These are phyloP conservation scores for Rhodocollybia butyracea DNA, from an alignment of 768 basidiomycete species.

Conservation along the genomic window DNA sequence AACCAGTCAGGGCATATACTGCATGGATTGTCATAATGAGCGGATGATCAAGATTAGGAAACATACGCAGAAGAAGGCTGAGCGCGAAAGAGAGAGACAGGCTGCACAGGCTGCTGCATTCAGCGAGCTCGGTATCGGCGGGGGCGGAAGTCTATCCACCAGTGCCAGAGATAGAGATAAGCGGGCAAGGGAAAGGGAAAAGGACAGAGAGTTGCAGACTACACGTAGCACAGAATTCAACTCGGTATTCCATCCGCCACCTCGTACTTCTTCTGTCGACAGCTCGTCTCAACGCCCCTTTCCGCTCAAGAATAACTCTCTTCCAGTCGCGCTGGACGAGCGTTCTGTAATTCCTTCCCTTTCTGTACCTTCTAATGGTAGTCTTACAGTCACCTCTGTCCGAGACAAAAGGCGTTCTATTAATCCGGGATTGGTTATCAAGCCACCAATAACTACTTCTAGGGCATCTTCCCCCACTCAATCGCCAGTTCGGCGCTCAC, in stretches of 20 bases:
- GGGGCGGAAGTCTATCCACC: constrained; percentile 10
- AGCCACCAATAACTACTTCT: constrained; percentile 21
- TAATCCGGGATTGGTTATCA: constrained; percentile 41
- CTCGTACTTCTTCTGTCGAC: constrained; percentile 13
- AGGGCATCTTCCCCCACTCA: constrained; percentile 21
- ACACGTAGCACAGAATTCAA: constrained; percentile 16
- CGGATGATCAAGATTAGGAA: constrained; percentile 91
- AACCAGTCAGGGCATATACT: constrained; percentile 97
- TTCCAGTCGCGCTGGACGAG: constrained; percentile 31
- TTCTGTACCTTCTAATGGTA: constrained; percentile 24
- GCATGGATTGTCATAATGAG: constrained; percentile 98
- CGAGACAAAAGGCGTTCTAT: constrained; percentile 47
- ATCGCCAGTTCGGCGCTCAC: constrained; percentile 27
- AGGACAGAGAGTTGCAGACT: background rate
- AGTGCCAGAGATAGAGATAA: constrained; percentile 2
- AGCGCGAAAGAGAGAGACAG: constrained; percentile 47
- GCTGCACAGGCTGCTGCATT: constrained; percentile 30
- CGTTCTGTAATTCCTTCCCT: constrained; percentile 6
- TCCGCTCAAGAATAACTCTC: constrained; percentile 36
- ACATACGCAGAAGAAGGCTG: constrained; percentile 86
- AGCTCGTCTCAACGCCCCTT: constrained; percentile 6
- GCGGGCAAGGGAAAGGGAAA: background rate
- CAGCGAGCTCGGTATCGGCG: constrained; percentile 30
- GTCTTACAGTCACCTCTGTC: constrained; percentile 33
- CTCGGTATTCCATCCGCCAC: constrained; percentile 20